These are phyloP conservation scores for Aspergillus proliferans DNA, from an alignment of 2,329 filamentous ascomycete genomes.

Conservation along the genomic window DNA sequence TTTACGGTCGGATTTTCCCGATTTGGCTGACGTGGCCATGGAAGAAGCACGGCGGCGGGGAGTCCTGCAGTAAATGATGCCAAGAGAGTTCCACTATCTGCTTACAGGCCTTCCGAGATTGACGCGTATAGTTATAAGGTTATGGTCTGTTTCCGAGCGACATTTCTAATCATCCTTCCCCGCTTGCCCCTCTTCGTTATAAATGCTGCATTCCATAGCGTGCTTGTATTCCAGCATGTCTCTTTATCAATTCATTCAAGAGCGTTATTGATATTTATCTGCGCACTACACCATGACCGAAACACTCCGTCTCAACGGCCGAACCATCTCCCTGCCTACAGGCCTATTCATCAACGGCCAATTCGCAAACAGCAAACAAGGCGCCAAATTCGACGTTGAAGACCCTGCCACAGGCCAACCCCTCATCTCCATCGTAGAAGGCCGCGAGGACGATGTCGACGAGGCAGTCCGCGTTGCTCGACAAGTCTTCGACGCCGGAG, in stretches of 20 bases:
- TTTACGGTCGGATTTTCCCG: slow-evolving; percentile 14
- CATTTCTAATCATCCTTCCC: too few relatives aligned
- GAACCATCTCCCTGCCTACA: background rate
- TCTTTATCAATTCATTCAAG: background rate
- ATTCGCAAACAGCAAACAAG: background rate
- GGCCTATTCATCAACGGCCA: background rate
- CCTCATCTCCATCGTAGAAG: background rate
- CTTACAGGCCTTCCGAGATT: too few relatives aligned
- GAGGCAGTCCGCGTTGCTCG: background rate
- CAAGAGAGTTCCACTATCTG: too few relatives aligned
- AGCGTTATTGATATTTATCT: background rate
- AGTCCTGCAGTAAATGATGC: too few relatives aligned
- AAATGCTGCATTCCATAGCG: too few relatives aligned
- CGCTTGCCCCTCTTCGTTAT: too few relatives aligned
- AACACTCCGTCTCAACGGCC: background rate
- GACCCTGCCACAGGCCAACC: background rate
- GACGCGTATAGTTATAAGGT: too few relatives aligned
- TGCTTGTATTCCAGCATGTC: too few relatives aligned
- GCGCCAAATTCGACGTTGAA: background rate
- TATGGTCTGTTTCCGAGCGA: too few relatives aligned
- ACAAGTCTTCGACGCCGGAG: background rate
- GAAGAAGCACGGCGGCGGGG: slow-evolving; percentile 15
- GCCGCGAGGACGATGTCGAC: background rate
- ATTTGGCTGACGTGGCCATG: slow-evolving; percentile 12
- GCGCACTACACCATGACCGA: background rate